Conservation (phyloP, 768 basidiomycete species). For the Mycena chlorophos region DNA sequence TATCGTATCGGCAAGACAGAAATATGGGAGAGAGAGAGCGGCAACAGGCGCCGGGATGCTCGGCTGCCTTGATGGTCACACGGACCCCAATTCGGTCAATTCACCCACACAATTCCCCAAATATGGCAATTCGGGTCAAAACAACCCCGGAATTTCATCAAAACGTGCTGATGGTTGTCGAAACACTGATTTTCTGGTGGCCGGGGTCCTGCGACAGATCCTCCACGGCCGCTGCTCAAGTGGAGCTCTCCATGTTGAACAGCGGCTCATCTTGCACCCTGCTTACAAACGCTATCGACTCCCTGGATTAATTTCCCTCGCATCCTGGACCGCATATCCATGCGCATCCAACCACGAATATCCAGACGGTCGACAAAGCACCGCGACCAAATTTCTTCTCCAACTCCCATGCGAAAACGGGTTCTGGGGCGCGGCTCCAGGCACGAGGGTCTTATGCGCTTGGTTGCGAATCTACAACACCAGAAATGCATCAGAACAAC, state of each 20-base stretch:
- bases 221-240: neutral
- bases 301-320: conserved; percentile 75
- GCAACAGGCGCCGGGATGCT: too few relatives aligned
- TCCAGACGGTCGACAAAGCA: conserved; percentile 79
- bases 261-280: conserved; percentile 2
- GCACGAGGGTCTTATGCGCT: conserved; percentile 69
- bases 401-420: conserved; percentile 84
- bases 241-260: neutral
- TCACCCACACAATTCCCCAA: neutral
- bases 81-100: neutral
- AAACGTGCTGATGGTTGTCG: too few relatives aligned
- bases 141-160: neutral
- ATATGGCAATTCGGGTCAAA: neutral
- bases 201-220: neutral
- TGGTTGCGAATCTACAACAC: conserved; percentile 74
- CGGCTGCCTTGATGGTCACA: too few relatives aligned
- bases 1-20: neutral
- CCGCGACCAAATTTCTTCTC: conserved; percentile 69
- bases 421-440: conserved; percentile 71
- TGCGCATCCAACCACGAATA: conserved; percentile 76
- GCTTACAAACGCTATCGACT: conserved; percentile 17
- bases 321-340: conserved; percentile 67
- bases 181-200: too few relatives aligned
- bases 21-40: neutral
- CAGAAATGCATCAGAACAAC: conserved; percentile 12